A percentile compares a stretch with the other conserved stretches of the same genome.
Evolutionary conservation across 1,284 basidiomycete genomes (phyloP).

Genomic region (Malassezia obtusa): DNA sequence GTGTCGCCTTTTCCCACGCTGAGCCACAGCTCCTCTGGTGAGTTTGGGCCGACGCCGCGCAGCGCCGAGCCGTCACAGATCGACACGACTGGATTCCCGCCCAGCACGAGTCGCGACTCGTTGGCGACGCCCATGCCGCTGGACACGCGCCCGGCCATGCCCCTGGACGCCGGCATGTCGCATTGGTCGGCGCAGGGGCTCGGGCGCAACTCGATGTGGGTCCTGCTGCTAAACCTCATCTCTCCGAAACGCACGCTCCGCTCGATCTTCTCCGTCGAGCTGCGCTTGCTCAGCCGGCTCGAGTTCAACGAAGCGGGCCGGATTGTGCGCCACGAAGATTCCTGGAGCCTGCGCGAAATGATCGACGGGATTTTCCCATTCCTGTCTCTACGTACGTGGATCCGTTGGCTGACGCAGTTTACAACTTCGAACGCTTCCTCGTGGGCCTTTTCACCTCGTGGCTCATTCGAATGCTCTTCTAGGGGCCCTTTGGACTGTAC

Average conservation of each 20-base stretch:
- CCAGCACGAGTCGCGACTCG: background rate
- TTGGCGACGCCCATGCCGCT: background rate
- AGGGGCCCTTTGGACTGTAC: background rate
- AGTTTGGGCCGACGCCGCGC: background rate
- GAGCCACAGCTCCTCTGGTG: slow-evolving; percentile 6
- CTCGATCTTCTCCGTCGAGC: slow-evolving; percentile 37
- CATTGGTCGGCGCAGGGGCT: slow-evolving; percentile 40
- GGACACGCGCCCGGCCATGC: slow-evolving; percentile 23
- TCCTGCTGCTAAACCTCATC: slow-evolving; percentile 34
- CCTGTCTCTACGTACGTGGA: slow-evolving; percentile 24
- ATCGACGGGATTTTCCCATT: slow-evolving; percentile 45
- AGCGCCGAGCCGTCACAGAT: background rate
- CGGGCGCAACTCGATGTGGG: slow-evolving; percentile 31
- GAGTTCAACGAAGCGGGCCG: slow-evolving; percentile 48
- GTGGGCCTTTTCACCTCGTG: slow-evolving; percentile 8
- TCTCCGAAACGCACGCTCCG: slow-evolving; percentile 33
- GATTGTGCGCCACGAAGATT: slow-evolving; percentile 46
- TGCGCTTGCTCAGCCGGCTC: slow-evolving; percentile 42
- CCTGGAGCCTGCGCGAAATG: slow-evolving; percentile 44
- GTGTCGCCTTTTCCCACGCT: slow-evolving; percentile 18
- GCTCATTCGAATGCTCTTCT: slow-evolving; percentile 1
- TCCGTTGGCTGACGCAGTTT: slow-evolving; percentile 1
- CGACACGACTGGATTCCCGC: background rate
- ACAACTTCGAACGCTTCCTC: slow-evolving; percentile 9
- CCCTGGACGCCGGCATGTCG: slow-evolving; percentile 32